phyloP scores from a whole-genome alignment of 495 filamentous ascomycete species.

The Penicillium robsamsonii region DNA sequence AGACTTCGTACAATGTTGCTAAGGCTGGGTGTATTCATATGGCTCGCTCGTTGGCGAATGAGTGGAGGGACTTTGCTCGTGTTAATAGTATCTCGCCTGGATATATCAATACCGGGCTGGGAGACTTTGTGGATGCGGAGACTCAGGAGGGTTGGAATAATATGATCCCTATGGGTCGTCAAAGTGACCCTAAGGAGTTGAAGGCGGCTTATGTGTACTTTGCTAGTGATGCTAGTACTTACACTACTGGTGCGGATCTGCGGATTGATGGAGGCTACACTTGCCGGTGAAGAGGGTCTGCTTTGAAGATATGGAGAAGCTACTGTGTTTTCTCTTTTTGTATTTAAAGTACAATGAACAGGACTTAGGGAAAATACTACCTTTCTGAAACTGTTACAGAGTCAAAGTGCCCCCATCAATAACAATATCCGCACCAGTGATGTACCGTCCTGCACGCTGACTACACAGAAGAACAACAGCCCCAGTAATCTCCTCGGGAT shows the following conservation, averaged over 20 bases:
- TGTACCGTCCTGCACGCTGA: conserved; percentile 63
- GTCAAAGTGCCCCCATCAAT: conserved; percentile 40
- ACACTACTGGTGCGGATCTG: conserved; percentile 77
- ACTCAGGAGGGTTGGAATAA: conserved; percentile 58
- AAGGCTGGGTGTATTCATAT: conserved; percentile 54
- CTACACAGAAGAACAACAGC: conserved; percentile 76
- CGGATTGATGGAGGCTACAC: conserved; percentile 39
- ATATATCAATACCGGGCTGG: conserved; percentile 67
- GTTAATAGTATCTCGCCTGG: conserved; percentile 63
- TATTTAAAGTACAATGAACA: neutral
- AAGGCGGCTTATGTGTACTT: conserved; percentile 69
- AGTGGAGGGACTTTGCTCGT: conserved; percentile 65
- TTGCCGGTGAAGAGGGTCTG: conserved; percentile 10
- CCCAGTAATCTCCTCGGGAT: conserved; percentile 73
- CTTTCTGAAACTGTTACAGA: conserved; percentile 15
- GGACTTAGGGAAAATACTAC: neutral
- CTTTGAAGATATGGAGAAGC: conserved; percentile 44
- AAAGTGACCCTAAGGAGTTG: conserved; percentile 67
- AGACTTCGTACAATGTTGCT: conserved; percentile 67
- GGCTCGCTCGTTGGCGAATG: conserved; percentile 56
- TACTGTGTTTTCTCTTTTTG: neutral
- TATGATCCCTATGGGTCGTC: conserved; percentile 66
- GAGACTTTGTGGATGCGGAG: conserved; percentile 62
- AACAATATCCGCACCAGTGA: conserved; percentile 76
- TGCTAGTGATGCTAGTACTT: conserved; percentile 63